phyloP scores from a whole-genome alignment of 202 grass and related monocot genomes.

The Panicum hallii region DNA sequence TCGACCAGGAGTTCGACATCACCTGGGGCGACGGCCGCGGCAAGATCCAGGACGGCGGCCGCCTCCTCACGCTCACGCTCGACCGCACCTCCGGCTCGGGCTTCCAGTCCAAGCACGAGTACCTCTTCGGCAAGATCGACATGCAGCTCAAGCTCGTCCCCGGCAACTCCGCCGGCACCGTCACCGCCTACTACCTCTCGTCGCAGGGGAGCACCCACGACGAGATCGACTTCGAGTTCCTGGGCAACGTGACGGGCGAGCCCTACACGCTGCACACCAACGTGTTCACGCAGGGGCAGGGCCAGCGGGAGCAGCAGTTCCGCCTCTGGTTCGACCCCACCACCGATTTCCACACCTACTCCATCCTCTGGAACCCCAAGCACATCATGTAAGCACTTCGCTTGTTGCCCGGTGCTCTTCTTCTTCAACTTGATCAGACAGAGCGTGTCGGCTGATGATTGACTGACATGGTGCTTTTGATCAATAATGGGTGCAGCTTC shows the following conservation, averaged over 20 bases:
- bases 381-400: constrained; percentile 75
- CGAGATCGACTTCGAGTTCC: constrained; percentile 99
- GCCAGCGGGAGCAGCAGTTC: constrained; percentile 87
- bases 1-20: constrained; percentile 83
- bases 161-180: constrained; percentile 94
- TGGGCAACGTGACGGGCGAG: constrained; percentile 77
- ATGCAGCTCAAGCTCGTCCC: constrained; percentile 95
- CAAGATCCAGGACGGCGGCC: constrained; percentile 60
- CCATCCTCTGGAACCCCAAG: constrained; percentile 92
- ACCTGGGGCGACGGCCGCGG: constrained; percentile 88
- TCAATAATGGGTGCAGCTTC: constrained; percentile 52
- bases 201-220: constrained; percentile 83
- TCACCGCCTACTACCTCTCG: constrained; percentile 91
- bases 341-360: constrained; percentile 89
- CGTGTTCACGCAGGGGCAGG: constrained; percentile 88
- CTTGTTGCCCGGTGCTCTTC: too few species aligned
- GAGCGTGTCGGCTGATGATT: neutral
- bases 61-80: constrained; percentile 73
- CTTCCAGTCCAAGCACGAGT: constrained; percentile 90
- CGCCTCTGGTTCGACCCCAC: constrained; percentile 96
- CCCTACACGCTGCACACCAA: constrained; percentile 98
- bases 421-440: neutral
- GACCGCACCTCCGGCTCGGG: constrained; percentile 82
- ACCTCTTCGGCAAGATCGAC: constrained; percentile 96
- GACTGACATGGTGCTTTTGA: neutral